phyloP scores from a whole-genome alignment of 306 rosid genomes.

The Prunus padus region DNA sequence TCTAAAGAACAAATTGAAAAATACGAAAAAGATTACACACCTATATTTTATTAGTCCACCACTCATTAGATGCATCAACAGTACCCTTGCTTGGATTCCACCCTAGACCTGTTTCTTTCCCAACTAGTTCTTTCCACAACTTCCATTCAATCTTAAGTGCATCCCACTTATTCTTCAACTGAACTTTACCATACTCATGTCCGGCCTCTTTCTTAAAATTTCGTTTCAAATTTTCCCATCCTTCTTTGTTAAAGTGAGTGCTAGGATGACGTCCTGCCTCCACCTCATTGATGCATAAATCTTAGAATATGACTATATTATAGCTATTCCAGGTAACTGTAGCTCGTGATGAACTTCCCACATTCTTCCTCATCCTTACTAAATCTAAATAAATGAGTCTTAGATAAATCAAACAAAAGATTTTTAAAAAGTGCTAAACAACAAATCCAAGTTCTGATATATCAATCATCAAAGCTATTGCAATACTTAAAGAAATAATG shows the following conservation, averaged over 20 bases:
- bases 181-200: neutral
- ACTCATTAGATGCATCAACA: neutral
- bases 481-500: too few relatives aligned
- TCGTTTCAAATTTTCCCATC: neutral
- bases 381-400: too few relatives aligned
- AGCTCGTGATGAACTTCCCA: neutral
- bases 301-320: neutral
- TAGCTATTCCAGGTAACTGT: neutral
- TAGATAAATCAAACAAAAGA: too few relatives aligned
- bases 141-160: neutral
- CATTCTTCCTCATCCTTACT: too few relatives aligned
- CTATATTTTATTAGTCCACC: neutral
- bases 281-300: neutral
- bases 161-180: constrained; percentile 6
- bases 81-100: neutral
- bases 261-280: neutral
- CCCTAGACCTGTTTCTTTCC: constrained; percentile 6
- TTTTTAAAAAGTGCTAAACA: too few relatives aligned
- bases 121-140: neutral
- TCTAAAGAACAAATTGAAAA: too few relatives aligned
- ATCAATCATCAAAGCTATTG: too few relatives aligned
- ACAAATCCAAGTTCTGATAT: too few relatives aligned
- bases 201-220: neutral
- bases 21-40: neutral
- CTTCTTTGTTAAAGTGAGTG: constrained; percentile 3